phyloP scores from a whole-genome alignment of 2,329 filamentous ascomycete species.

The Claviceps quebecensis region DNA sequence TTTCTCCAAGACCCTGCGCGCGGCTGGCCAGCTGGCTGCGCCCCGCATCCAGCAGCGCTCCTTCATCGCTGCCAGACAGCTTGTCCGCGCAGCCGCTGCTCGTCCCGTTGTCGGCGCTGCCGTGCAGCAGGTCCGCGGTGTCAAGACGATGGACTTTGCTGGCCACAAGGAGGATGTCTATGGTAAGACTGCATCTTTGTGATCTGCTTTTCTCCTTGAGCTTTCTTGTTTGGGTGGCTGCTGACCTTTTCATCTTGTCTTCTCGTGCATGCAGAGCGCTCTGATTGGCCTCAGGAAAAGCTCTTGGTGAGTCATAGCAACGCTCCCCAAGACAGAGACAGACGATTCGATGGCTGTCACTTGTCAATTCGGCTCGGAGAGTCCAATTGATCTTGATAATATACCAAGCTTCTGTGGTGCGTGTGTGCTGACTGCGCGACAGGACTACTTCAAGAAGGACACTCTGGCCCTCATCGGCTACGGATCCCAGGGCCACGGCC shows the following conservation, averaged over 20 bases:
- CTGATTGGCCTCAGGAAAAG: conserved; percentile 97
- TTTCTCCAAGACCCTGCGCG: conserved; percentile 54
- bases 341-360: not conserved
- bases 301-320: conserved; percentile 57
- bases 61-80: conserved; percentile 45
- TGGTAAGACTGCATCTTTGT: conserved; percentile 39
- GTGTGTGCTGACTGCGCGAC: conserved; percentile 3
- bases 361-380: not conserved
- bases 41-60: conserved; percentile 48
- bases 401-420: not conserved
- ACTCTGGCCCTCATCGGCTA: conserved; percentile 98
- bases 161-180: conserved; percentile 90
- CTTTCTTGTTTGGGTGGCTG: conserved; percentile 3
- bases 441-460: conserved; percentile 99
- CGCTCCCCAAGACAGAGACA: not conserved
- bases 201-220: not conserved
- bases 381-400: not conserved
- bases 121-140: conserved; percentile 67
- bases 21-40: conserved; percentile 44
- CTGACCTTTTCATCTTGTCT: conserved; percentile 4
- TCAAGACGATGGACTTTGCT: conserved; percentile 99
- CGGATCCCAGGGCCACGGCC: conserved; percentile 93
- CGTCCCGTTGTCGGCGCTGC: conserved; percentile 33
- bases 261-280: conserved; percentile 54
- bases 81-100: conserved; percentile 35